Percentiles rank a stretch among this genome's conserved stretches.
These are phyloP conservation scores for Coniochaeta sp. DNA, from an alignment of 2,329 filamentous ascomycete genomes.

Conservation along the genomic window DNA sequence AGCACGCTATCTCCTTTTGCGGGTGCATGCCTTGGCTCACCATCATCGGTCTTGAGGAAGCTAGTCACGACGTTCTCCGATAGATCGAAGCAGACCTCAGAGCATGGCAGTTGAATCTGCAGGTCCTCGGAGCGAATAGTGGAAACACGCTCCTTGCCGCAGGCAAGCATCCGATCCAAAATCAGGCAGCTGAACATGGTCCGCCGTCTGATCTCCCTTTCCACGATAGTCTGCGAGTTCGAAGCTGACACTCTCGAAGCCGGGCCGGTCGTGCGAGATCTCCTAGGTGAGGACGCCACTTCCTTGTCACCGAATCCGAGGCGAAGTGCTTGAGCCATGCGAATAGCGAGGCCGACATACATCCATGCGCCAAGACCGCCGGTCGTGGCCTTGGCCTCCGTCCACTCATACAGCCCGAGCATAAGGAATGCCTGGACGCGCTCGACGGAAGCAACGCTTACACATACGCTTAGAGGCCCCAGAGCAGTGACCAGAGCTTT, in stretches of 20 bases:
- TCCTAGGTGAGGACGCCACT: constrained; percentile 9
- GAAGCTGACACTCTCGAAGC: constrained; percentile 8
- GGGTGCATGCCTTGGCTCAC: constrained; percentile 14
- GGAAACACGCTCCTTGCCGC: constrained; percentile 53
- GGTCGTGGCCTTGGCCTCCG: constrained; percentile 42
- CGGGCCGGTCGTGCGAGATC: neutral
- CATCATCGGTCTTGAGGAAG: constrained; percentile 28
- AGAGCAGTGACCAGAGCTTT: constrained; percentile 46
- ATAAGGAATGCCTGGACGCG: constrained; percentile 62
- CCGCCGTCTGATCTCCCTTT: constrained; percentile 57
- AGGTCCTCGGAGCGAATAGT: constrained; percentile 54
- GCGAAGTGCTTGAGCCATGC: constrained; percentile 55
- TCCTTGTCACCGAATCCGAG: constrained; percentile 49
- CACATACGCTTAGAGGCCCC: constrained; percentile 37
- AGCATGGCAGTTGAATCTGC: constrained; percentile 60
- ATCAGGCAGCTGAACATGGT: constrained; percentile 73
- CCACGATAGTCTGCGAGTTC: constrained; percentile 33
- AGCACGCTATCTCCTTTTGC: constrained; percentile 38
- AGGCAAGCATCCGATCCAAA: constrained; percentile 62
- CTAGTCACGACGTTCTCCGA: constrained; percentile 49
- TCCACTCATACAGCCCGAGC: constrained; percentile 67
- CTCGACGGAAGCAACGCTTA: constrained; percentile 50
- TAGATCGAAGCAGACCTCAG: constrained; percentile 57
- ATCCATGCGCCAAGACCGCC: constrained; percentile 58
- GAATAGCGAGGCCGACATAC: constrained; percentile 56